Evolutionary conservation across 306 rosid genomes (phyloP).

Genomic region (Cicer arietinum): DNA sequence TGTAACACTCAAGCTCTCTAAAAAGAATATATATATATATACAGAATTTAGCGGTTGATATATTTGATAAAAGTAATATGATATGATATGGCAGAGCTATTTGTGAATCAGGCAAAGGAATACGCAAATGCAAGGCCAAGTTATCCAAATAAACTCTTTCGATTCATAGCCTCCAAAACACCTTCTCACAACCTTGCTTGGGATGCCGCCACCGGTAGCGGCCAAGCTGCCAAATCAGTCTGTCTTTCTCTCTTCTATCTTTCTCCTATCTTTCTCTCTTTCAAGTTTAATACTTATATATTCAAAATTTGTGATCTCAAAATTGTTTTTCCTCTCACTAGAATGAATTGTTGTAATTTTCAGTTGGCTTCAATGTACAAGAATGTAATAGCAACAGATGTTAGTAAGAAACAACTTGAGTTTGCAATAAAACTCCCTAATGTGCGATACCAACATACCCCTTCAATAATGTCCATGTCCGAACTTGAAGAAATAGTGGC

Average conservation of each 20-base stretch:
- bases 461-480: slow-evolving; percentile 54
- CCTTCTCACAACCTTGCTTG: slow-evolving; percentile 64
- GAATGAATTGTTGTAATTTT: slow-evolving; percentile 6
- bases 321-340: too few relatives aligned
- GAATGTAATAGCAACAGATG: slow-evolving; percentile 73
- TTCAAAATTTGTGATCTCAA: too few relatives aligned
- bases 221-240: slow-evolving; percentile 82
- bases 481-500: slow-evolving; percentile 63
- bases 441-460: slow-evolving; percentile 61
- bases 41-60: too few relatives aligned
- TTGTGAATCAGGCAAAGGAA: slow-evolving; percentile 64
- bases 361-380: slow-evolving; percentile 66
- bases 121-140: slow-evolving; percentile 65
- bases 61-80: too few relatives aligned
- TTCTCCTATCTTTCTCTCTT: background rate
- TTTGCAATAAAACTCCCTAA: slow-evolving; percentile 63
- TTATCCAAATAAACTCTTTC: slow-evolving; percentile 66
- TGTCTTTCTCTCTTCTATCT: background rate
- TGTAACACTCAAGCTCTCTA: too few relatives aligned
- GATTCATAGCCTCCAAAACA: slow-evolving; percentile 72
- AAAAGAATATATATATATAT: too few relatives aligned
- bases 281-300: too few relatives aligned
- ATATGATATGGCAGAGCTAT: slow-evolving; percentile 45
- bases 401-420: slow-evolving; percentile 63
- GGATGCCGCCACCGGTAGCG: slow-evolving; percentile 92